These are phyloP conservation scores for Brassica juncea DNA, from an alignment of 345 rosid species.

Conservation along the genomic window DNA sequence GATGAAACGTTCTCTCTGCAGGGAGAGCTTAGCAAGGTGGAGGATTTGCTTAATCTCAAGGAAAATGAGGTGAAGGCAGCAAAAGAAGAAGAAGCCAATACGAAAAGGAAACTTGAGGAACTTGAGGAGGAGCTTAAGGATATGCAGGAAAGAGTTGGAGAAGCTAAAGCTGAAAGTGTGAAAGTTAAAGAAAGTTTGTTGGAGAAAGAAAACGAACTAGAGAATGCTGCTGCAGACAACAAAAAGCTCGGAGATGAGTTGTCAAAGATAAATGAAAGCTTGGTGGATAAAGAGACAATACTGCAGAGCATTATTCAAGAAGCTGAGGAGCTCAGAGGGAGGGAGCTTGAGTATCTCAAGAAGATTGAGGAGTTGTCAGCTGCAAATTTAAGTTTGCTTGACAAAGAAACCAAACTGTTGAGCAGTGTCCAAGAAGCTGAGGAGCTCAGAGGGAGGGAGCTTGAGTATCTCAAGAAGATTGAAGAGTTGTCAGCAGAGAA, in stretches of 20 bases:
- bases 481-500: conserved; percentile 6
- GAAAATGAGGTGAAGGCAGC: background rate
- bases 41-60: background rate
- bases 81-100: background rate
- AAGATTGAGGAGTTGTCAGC: background rate
- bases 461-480: background rate
- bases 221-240: background rate
- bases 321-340: background rate
- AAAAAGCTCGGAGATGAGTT: background rate
- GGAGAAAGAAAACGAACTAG: background rate
- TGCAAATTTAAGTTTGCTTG: background rate
- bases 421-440: background rate
- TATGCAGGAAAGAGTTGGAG: background rate
- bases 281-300: background rate
- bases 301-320: background rate
- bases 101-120: background rate
- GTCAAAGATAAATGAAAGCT: background rate
- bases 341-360: background rate
- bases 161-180: background rate
- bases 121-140: background rate
- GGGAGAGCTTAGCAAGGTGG: background rate
- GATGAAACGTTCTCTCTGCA: background rate
- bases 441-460: background rate
- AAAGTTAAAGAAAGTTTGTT: background rate
- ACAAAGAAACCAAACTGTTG: background rate